Evolutionary conservation across 2,329 filamentous ascomycete species (phyloP).

Genomic region (Hymenoscyphus scutula): DNA sequence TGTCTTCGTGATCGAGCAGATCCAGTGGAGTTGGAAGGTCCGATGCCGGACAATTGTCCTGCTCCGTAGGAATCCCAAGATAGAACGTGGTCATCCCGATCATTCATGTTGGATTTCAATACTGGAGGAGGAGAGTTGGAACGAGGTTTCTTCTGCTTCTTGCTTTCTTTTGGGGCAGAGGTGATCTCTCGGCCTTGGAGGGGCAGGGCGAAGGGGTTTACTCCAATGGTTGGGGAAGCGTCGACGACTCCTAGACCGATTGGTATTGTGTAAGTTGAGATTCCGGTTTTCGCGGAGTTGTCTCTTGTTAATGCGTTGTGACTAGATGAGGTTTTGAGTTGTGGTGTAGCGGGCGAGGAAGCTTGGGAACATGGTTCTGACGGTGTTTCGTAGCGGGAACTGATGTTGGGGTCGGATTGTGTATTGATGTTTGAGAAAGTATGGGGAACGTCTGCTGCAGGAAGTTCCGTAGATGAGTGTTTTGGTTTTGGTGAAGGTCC

Average conservation of each 20-base stretch:
- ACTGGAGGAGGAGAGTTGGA: slow-evolving; percentile 5
- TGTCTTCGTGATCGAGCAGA: slow-evolving; percentile 7
- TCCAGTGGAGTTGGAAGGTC: slow-evolving; percentile 2
- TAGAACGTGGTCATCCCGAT: slow-evolving; percentile 17
- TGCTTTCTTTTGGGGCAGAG: not conserved
- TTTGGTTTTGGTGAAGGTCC: not conserved
- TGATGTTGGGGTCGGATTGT: slow-evolving; percentile 1
- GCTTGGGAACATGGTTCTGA: slow-evolving; percentile 8
- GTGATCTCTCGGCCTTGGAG: slow-evolving; percentile 2
- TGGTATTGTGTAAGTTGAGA: slow-evolving; percentile 23
- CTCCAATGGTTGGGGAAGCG: slow-evolving; percentile 9
- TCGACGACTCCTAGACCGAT: slow-evolving; percentile 26
- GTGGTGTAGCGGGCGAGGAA: not conserved
- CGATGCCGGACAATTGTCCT: slow-evolving; percentile 15
- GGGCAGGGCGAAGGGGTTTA: slow-evolving; percentile 4
- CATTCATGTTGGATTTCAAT: slow-evolving; percentile 13
- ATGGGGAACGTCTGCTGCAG: slow-evolving; percentile 1
- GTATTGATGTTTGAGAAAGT: not conserved
- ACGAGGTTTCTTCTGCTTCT: slow-evolving; percentile 2
- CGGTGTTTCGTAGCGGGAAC: slow-evolving; percentile 8
- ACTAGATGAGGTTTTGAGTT: slow-evolving; percentile 3
- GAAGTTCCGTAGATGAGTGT: slow-evolving; percentile 1
- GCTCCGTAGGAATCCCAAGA: slow-evolving; percentile 14
- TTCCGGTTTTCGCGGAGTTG: slow-evolving; percentile 11
- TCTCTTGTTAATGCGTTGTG: slow-evolving; percentile 4